A percentile compares a stretch with the other conserved stretches of the same genome.
phyloP scores from a whole-genome alignment of 805 yeast genomes.

The Myxozyma geophila region DNA sequence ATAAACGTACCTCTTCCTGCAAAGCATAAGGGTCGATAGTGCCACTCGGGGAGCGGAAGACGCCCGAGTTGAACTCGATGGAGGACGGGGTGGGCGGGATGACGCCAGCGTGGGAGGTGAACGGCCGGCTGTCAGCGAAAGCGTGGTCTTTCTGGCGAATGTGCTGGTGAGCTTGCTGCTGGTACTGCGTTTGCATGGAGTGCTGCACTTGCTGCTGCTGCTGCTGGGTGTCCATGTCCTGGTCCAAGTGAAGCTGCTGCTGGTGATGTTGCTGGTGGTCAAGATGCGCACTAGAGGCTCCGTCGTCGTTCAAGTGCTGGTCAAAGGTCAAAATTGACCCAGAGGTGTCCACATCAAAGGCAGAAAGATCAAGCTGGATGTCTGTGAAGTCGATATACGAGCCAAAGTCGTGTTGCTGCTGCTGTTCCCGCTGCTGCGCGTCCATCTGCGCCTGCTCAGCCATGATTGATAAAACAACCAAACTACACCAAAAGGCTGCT shows the following conservation, averaged over 20 bases:
- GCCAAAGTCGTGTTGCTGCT: slow-evolving; percentile 22
- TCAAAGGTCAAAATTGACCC: slow-evolving; percentile 13
- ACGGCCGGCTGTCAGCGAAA: slow-evolving; percentile 1
- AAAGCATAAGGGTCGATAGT: slow-evolving; percentile 22
- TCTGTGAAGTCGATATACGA: slow-evolving; percentile 33
- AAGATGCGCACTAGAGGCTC: neutral
- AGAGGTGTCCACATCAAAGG: slow-evolving; percentile 23
- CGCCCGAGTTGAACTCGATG: slow-evolving; percentile 16
- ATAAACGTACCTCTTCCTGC: slow-evolving; percentile 23
- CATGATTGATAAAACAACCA: slow-evolving; percentile 2
- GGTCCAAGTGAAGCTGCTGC: slow-evolving; percentile 4
- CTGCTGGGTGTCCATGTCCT: neutral
- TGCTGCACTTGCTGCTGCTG: slow-evolving; percentile 10
- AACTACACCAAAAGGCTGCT: neutral
- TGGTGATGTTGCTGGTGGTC: slow-evolving; percentile 1
- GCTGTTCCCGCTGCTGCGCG: slow-evolving; percentile 12
- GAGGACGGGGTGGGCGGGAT: slow-evolving; percentile 38
- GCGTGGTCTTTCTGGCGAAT: neutral
- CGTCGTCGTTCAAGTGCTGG: slow-evolving; percentile 3
- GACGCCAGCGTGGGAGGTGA: neutral
- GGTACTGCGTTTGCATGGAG: slow-evolving; percentile 4
- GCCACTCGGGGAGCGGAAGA: slow-evolving; percentile 30
- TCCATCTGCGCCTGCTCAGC: slow-evolving; percentile 5
- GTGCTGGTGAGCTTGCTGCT: slow-evolving; percentile 11
- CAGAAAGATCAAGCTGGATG: slow-evolving; percentile 34